phyloP scores from a whole-genome alignment of 2,329 filamentous ascomycete genomes.

The Mycocentrospora acerina region DNA sequence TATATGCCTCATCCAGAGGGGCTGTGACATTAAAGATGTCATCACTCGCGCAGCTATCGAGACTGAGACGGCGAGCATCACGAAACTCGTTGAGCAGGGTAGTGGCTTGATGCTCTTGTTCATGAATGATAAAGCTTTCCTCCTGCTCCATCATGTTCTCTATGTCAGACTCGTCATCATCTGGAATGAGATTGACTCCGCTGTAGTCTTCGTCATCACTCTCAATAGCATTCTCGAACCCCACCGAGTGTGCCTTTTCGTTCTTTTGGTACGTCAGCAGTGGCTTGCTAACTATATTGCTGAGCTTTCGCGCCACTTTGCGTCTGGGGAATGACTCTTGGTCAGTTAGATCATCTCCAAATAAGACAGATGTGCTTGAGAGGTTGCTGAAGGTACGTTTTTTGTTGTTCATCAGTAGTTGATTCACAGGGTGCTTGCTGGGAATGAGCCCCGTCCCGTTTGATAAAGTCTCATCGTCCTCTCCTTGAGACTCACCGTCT shows the following conservation, averaged over 20 bases:
- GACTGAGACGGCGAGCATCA: slow-evolving; percentile 38
- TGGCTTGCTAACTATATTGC: slow-evolving; percentile 35
- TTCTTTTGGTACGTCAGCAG: slow-evolving; percentile 39
- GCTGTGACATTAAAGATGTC: slow-evolving; percentile 37
- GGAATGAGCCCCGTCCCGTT: slow-evolving; percentile 32
- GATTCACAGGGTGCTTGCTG: slow-evolving; percentile 31
- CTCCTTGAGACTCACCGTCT: slow-evolving; percentile 31
- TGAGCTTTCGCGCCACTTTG: slow-evolving; percentile 41
- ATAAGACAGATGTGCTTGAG: slow-evolving; percentile 41
- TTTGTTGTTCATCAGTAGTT: slow-evolving; percentile 34
- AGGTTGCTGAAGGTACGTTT: slow-evolving; percentile 44
- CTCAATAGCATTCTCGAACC: slow-evolving; percentile 41
- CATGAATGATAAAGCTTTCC: slow-evolving; percentile 68
- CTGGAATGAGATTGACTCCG: slow-evolving; percentile 76
- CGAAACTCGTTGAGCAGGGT: slow-evolving; percentile 33
- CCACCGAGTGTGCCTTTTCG: slow-evolving; percentile 17
- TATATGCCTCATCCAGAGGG: slow-evolving; percentile 26
- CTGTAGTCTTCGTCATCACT: slow-evolving; percentile 59
- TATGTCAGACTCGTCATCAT: slow-evolving; percentile 74
- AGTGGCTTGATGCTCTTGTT: slow-evolving; percentile 32
- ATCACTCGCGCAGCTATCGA: slow-evolving; percentile 37
- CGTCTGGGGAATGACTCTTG: slow-evolving; percentile 38
- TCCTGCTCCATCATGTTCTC: slow-evolving; percentile 76
- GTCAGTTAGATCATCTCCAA: slow-evolving; percentile 37
- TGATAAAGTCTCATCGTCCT: slow-evolving; percentile 31